Evolutionary conservation across 2,329 filamentous ascomycete genomes (phyloP), one percentile per base, ranked within the genome.

Genomic region (Parasarocladium wereldwijsianum): DNA sequence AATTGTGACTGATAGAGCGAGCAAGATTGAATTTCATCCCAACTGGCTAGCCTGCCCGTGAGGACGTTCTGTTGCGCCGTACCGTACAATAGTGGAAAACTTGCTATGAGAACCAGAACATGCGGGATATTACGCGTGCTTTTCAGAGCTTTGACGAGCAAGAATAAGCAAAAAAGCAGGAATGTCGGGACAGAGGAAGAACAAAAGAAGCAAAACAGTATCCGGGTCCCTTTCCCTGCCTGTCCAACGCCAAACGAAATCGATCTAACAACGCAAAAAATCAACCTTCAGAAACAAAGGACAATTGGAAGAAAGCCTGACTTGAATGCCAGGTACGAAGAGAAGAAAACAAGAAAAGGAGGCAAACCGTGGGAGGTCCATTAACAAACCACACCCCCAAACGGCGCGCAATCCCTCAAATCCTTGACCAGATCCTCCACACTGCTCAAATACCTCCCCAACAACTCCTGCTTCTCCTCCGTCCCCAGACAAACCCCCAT

Each of bases 351-450:
- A 6, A 32, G 21, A 15, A 30, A 32, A 18, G 23, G 23, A 21
- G n/a, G 4, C 23, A 18, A 10, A n/a, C n/a, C 11, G 3, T 9
- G 12, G 14, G 24, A 21, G 17, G 8, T 28, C 29, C 23, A 9
- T 42, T 35, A 70, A 37, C 56, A 62, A 34, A 71, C 52, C 5
- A 63, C 66, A 5, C 74, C 66, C 5, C 73, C 76, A 57, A 84
- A 84, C 1, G 83, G 78, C 26, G 78, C 76, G 40, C 73, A 80
- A 49, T 82, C 82, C 39, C 76, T 73, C 42, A 94, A 56, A 52
- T 94, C 84, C 49, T 80, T 74, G 32, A 93, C 82, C 35, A 93
- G 63, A 42, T 86, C 82, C 38, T 86, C 80, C 16, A 92, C 82
- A 45, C 80, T 90, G 51, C 67, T 78, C 45, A 93, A 61, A 51